Evolutionary conservation across 495 filamentous ascomycete genomes (phyloP).

Genomic region (Neurospora sp.): DNA sequence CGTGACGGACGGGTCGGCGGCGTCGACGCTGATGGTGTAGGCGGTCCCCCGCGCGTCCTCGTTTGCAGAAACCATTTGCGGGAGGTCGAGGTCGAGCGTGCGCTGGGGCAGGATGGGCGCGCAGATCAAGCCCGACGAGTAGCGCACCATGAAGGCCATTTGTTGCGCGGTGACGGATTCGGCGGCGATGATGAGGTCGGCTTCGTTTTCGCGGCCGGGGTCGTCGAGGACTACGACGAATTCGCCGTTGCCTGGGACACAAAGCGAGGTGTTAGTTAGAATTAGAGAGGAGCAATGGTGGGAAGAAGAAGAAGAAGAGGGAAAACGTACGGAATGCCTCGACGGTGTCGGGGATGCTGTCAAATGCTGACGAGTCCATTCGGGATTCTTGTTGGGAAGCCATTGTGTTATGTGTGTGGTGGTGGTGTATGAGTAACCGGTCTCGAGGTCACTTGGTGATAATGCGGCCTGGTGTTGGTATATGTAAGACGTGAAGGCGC

Average conservation of each 20-base stretch:
- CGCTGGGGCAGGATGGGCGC: conserved; percentile 64
- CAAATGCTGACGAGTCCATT: conserved; percentile 49
- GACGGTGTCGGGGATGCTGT: conserved; percentile 78
- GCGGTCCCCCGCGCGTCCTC: conserved; percentile 82
- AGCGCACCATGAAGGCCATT: conserved; percentile 89
- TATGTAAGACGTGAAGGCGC: background rate
- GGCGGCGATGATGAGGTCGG: conserved; percentile 92
- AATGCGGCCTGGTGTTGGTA: background rate
- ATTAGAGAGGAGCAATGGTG: too few species aligned
- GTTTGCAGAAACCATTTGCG: conserved; percentile 74
- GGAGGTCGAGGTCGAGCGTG: conserved; percentile 58
- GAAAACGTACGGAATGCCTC: conserved; percentile 71
- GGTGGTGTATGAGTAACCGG: background rate
- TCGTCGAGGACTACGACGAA: conserved; percentile 95
- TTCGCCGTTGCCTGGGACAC: conserved; percentile 77
- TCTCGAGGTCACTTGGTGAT: background rate
- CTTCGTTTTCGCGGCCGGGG: conserved; percentile 88
- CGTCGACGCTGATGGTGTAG: conserved; percentile 83
- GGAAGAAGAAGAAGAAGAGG: too few species aligned
- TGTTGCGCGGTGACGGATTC: conserved; percentile 75
- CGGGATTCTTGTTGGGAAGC: conserved; percentile 20
- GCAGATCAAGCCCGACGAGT: conserved; percentile 86
- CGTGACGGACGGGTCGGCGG: conserved; percentile 57
- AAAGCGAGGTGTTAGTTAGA: too few species aligned
- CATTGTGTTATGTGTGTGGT: conserved; percentile 21